Evolutionary conservation across 2,329 filamentous ascomycete species (phyloP), one percentile per base, ranked within the genome.

Genomic region (Dendryphion nanum): DNA sequence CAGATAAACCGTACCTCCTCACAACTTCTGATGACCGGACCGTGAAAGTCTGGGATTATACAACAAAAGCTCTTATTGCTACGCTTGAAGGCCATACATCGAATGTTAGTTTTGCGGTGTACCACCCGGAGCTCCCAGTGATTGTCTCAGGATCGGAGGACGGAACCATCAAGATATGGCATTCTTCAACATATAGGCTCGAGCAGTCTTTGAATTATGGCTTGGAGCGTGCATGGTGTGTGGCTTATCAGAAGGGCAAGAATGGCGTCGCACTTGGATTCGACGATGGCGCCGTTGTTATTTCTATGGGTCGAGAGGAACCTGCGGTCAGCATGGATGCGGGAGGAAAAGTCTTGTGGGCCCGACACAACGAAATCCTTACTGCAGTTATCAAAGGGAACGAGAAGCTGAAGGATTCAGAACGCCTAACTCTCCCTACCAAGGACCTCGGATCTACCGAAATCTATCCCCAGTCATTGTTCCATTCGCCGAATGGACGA

Each of bases 41-140:
- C 1, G 89, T 97, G 56, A 97, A 97, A 76, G 82, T 98, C 38
- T 98, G 93, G 91, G 93, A 98, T 64, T 97, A 98, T 74, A 97
- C 91, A 10, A 97, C 90, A 33, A 98, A 98, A 72, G 93, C 89
- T 10, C 76, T 97, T 50, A 96, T 97, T 62, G 93, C 93, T 19
- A 97, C 91, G 3, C 77, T 98, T 33, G 93, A 98, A 68, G 93
- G 93, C 18, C 93, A 98, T 68, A 95, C 89, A 19, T 95, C 90
- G 68, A 98, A 98, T 60, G 93, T 98, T 33, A 96, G 90, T 3
- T 98, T 97, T 61, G 93, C 93, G 34, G 94, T 90, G 69, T 98
- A 97, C 64, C 93, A 98, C 68, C 93, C 93, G 2, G 91, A 97
- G 69, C 75, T 98, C 33, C 93, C 93, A 2, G 85, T 98, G 50